A percentile compares a stretch with the other conserved stretches of the same genome.
Conservation (phyloP, 208 protist genomes). For the Phytomonas serpens region DNA sequence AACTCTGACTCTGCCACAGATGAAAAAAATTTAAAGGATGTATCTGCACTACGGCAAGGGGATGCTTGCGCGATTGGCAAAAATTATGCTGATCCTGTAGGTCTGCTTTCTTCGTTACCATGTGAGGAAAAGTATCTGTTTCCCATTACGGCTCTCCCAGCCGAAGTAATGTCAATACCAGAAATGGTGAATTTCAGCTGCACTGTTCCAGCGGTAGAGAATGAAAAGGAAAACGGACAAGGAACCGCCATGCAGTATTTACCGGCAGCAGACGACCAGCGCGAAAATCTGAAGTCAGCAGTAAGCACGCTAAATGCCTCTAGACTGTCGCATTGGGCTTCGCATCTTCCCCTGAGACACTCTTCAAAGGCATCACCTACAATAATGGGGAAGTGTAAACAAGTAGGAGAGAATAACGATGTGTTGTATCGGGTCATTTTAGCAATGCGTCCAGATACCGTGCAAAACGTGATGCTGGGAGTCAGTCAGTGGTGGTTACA, state of each 20-base stretch:
- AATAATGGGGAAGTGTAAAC: background rate
- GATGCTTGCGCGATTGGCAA: background rate
- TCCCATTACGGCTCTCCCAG: background rate
- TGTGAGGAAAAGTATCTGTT: background rate
- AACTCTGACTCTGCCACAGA: background rate
- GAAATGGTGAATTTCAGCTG: background rate
- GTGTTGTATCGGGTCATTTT: conserved; percentile 33
- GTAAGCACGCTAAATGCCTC: background rate
- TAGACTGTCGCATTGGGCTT: background rate
- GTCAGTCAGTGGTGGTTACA: conserved; percentile 46
- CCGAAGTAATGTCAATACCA: conserved; percentile 1
- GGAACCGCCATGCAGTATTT: background rate
- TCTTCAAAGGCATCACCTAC: background rate
- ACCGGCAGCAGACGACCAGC: background rate
- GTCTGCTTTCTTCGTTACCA: background rate
- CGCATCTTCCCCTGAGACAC: background rate
- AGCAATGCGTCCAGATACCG: conserved; percentile 13
- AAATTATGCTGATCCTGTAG: background rate
- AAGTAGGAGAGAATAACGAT: background rate
- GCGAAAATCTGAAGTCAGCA: background rate
- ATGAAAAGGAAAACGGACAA: background rate
- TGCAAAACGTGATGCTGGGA: conserved; percentile 18
- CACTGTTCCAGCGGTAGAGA: background rate
- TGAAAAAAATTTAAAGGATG: background rate
- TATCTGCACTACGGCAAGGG: background rate